Percentiles rank a stretch among this genome's conserved stretches.
phyloP scores from a whole-genome alignment of 371 early-diverging fungal genomes.

The Basidiobolus meristosporus region DNA sequence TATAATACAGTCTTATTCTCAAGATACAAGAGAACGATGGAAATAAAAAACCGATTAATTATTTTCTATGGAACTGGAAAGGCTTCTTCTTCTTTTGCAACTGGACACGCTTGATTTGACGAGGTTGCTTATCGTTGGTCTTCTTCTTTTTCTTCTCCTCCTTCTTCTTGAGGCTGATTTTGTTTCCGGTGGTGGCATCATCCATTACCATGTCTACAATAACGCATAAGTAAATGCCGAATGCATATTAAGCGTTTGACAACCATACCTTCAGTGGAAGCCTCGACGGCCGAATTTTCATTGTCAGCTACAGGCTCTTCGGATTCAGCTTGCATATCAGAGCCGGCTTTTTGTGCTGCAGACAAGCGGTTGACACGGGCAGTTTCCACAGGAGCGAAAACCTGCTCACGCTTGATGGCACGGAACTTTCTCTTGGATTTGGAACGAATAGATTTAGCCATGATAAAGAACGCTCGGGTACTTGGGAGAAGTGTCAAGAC shows the following conservation, averaged over 20 bases:
- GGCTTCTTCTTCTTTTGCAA: too few species aligned
- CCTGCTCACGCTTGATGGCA: constrained; percentile 15
- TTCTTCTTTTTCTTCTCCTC: neutral
- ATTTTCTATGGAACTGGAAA: too few species aligned
- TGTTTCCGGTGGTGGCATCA: neutral
- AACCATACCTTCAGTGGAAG: neutral
- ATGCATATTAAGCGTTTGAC: neutral
- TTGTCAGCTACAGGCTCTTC: neutral
- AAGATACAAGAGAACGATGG: too few species aligned
- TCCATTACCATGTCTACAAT: neutral
- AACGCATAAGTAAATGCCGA: neutral
- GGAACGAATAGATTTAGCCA: constrained; percentile 21
- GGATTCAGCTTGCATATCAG: neutral
- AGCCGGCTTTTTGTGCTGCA: constrained; percentile 1
- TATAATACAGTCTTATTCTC: too few species aligned
- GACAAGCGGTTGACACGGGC: constrained; percentile 16
- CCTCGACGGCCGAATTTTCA: neutral
- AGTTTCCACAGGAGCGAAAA: constrained; percentile 18
- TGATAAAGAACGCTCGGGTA: too few species aligned
- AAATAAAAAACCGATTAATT: too few species aligned
- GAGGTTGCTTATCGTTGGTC: neutral
- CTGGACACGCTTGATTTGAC: constrained; percentile 7
- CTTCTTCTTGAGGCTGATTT: neutral
- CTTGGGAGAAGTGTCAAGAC: too few species aligned
- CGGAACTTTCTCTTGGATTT: constrained; percentile 18